Base-by-base conservation (phyloP, 1,284 basidiomycete genomes). In the Naganishia cerealis region DNA sequence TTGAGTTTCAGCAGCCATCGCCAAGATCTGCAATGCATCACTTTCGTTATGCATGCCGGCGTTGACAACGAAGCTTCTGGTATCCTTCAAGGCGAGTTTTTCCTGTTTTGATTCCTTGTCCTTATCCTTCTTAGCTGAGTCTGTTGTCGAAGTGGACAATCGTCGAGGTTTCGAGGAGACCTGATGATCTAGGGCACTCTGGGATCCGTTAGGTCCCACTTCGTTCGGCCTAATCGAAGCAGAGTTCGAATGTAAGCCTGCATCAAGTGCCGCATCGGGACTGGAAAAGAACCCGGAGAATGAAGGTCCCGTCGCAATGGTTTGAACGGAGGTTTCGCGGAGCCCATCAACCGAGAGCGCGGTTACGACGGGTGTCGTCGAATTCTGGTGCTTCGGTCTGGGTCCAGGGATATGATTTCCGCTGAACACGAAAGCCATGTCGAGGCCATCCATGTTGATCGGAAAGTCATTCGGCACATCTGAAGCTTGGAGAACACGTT, bases 1-100 rank as follows among this genome's bases (percentile, higher is more conserved):
- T 40, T 48, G 58, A 18, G 59, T 38, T 53, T 38, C 76, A 29
- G 75, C 77, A 0, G 80, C 80, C 40, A 80, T 70, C 9, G 80
- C 80, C 12, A 81, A 74, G 21, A 81, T 79, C 18, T 78, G 75
- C 50, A 81, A 69, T 26, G 80, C 80, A 59, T 81, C 80, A 26
- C 73, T 74, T 67, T 81, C 80, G 54, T 81, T 81, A 68, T 79
- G 78, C 76, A 81, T 78, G 62, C 78, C 79, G 1, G 79, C 79
- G 12, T 67, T 67, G 52, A 79, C 76, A 42, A 81, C 77, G 50
- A 81, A 78, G 33, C 73, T 75, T 50, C 73, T 73, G 2, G 79
- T 75, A 52, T 80, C 79, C 16, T 75, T 70, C 1, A 72, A 26
- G 0, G 53, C 77, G 8, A 62, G 59, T 38, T 62, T 62, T 36